Conservation (phyloP, 208 protist genomes). For the Leishmania tropica region DNA sequence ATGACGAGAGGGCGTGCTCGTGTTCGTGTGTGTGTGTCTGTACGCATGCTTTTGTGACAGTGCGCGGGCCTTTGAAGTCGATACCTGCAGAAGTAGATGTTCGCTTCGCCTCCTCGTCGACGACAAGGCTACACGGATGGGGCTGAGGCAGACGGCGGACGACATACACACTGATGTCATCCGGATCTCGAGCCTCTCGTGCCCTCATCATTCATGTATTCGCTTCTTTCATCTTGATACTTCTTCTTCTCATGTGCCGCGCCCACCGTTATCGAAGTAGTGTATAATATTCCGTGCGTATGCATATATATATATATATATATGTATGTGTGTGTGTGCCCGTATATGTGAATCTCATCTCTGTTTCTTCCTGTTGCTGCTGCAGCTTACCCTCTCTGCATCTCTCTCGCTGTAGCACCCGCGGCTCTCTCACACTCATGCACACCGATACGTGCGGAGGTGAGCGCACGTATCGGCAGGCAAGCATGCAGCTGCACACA, state of each 20-base stretch:
- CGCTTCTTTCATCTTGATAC: background rate
- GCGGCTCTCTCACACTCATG: background rate
- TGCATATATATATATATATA: background rate
- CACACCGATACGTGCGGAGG: background rate
- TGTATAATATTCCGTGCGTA: background rate
- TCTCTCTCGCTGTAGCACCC: background rate
- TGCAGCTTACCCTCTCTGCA: background rate
- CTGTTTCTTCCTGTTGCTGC: background rate
- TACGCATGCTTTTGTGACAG: background rate
- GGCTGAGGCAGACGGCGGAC: background rate
- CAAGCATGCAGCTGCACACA: background rate
- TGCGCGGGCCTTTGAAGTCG: background rate
- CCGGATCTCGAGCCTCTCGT: background rate
- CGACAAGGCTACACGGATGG: background rate
- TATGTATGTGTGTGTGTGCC: background rate
- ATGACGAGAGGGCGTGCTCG: background rate
- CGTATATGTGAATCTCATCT: background rate
- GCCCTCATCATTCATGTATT: background rate
- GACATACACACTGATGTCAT: constrained; percentile 3
- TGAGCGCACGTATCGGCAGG: background rate
- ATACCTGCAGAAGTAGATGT: background rate
- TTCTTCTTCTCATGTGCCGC: background rate
- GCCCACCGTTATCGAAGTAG: background rate
- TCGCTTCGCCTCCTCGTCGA: background rate
- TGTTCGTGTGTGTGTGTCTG: background rate